Base-by-base conservation (phyloP, 1,284 basidiomycete species). In the Trichosporon coremiiforme region DNA sequence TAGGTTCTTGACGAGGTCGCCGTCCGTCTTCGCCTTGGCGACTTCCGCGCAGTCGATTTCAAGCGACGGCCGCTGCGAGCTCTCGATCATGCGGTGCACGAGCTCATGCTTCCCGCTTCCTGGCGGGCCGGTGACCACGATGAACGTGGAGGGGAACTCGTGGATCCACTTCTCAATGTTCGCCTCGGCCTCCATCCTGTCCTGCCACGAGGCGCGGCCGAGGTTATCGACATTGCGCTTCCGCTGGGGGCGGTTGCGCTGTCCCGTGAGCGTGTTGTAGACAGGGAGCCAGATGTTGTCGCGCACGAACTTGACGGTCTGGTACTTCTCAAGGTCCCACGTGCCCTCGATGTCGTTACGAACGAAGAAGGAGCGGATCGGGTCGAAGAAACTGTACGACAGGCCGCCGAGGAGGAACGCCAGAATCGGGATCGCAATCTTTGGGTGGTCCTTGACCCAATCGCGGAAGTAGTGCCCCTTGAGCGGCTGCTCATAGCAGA, bases 301-400 rank as follows among this genome's bases (percentile, higher is more conserved):
- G 2, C 38, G 53, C n/a, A 71, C 9, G 15, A 69, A 66, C 41
- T 83, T 77, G 67, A 84, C 75, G 5, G 77, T n/a, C 3, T 79
- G 76, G 70, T 83, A 84, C 29, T 80, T 75, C 29, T 85, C 82
- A 1, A 84, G 87, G 78, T 95, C 89, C 78, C 97, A 95, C 85
- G 92, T 92, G 65, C 92, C 88, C 68, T 91, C 86, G 76, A 98
- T 86, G 77, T 94, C 92, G 25, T 88, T 89, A 84, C 94, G 87
- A 0, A 98, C 88, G 85, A 91, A 93, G 72, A 95, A 87, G 3
- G 89, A 87, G 60, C 96, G 90, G 38, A 99, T 88, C 0, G 95
- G 95, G 79, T 98, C 94, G 78, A 97, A 97, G 73, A 97, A 88
- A 90, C 91, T 91, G 80, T 96, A 97, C 33, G 92, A 93, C 64